Evolutionary conservation across 805 yeast genomes (phyloP).

Genomic region (Saturnispora ahearnii): DNA sequence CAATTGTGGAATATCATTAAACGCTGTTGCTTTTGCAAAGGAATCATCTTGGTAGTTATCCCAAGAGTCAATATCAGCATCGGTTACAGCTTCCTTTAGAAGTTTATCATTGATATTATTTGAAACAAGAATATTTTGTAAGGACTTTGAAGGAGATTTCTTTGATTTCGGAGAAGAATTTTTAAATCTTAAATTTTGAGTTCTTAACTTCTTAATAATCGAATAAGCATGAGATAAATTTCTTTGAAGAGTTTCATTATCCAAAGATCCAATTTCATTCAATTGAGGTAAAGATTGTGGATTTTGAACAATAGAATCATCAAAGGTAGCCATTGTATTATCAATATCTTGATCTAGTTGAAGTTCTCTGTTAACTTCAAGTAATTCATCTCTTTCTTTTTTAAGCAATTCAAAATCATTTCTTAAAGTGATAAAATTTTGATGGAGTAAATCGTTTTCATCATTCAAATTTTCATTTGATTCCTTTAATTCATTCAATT

Average conservation of each 20-base stretch:
- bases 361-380: conserved; percentile 12
- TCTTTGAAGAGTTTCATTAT: conserved; percentile 56
- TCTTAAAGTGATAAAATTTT: conserved; percentile 26
- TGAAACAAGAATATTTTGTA: neutral
- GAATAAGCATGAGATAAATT: conserved; percentile 58
- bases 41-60: conserved; percentile 12
- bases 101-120: neutral
- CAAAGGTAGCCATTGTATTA: conserved; percentile 28
- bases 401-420: conserved; percentile 12
- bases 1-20: neutral
- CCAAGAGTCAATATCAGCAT: conserved; percentile 11
- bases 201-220: conserved; percentile 51
- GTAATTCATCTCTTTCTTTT: conserved; percentile 15
- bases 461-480: conserved; percentile 55
- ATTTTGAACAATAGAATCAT: conserved; percentile 24
- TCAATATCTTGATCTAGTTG: conserved; percentile 14
- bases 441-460: conserved; percentile 53
- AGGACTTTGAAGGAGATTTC: conserved; percentile 4
- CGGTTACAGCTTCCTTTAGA: neutral
- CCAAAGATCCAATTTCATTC: conserved; percentile 37
- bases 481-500: conserved; percentile 39
- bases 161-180: conserved; percentile 1
- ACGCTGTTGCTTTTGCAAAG: neutral
- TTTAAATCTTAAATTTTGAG: conserved; percentile 8
- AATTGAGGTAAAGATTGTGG: conserved; percentile 30